A percentile compares a stretch with the other conserved stretches of the same genome.
Evolutionary conservation across 345 rosid species (phyloP).

Genomic region (Sisymbrium altissimum): DNA sequence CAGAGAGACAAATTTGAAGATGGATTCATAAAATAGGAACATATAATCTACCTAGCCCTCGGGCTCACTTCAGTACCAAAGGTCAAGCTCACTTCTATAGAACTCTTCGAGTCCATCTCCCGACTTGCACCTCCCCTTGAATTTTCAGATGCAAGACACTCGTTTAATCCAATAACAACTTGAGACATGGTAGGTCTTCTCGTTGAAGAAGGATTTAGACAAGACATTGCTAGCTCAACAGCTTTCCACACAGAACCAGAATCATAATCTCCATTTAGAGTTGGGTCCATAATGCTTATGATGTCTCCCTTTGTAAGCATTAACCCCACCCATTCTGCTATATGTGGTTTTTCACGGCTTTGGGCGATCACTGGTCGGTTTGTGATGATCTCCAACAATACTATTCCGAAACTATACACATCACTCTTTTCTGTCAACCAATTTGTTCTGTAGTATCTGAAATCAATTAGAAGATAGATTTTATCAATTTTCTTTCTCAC

Average conservation of each 20-base stretch:
- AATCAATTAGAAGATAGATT: not conserved
- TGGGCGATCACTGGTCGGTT: constrained; percentile 34
- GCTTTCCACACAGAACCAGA: constrained; percentile 41
- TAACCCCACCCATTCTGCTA: constrained; percentile 37
- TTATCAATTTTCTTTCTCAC: not conserved
- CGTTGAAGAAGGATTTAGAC: constrained; percentile 24
- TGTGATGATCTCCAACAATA: constrained; percentile 48
- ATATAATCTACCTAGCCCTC: constrained; percentile 1
- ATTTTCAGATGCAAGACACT: constrained; percentile 28
- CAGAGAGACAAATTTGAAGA: not conserved
- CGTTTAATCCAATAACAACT: constrained; percentile 35
- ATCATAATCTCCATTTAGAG: constrained; percentile 34
- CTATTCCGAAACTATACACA: constrained; percentile 54
- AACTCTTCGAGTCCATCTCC: constrained; percentile 16
- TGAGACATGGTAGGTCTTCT: constrained; percentile 43
- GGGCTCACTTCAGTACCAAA: constrained; percentile 12
- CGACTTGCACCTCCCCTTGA: not conserved
- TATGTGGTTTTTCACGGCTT: constrained; percentile 24
- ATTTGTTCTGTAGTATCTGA: constrained; percentile 28
- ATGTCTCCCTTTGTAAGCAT: constrained; percentile 42
- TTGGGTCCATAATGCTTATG: constrained; percentile 39
- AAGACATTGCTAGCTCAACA: constrained; percentile 45
- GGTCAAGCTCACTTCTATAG: constrained; percentile 11
- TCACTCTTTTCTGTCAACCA: constrained; percentile 46
- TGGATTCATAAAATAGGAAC: not conserved